phyloP scores from a whole-genome alignment of 805 yeast genomes.

The Vanderwaltozyma polyspora region DNA sequence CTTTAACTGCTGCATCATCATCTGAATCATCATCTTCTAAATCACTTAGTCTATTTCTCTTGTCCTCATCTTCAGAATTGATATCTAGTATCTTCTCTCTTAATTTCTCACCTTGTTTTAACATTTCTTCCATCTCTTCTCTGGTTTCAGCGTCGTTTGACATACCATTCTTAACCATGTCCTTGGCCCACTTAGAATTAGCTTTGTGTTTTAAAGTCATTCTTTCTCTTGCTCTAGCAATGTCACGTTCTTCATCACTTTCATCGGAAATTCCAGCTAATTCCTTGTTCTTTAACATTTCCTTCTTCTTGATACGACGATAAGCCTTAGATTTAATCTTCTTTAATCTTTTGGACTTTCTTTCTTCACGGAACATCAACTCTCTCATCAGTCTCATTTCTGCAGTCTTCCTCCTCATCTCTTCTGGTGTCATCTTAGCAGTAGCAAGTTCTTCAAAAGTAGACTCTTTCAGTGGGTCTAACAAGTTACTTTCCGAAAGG shows the following conservation, averaged over 20 bases:
- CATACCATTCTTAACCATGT: constrained; percentile 82
- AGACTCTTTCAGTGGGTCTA: constrained; percentile 66
- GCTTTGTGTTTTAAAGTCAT: constrained; percentile 87
- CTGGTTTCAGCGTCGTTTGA: constrained; percentile 76
- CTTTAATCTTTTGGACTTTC: constrained; percentile 80
- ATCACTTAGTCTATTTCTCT: constrained; percentile 38
- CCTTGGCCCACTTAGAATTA: constrained; percentile 80
- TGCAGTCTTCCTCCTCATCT: constrained; percentile 60
- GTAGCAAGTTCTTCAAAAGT: constrained; percentile 79
- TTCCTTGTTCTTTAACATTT: constrained; percentile 55
- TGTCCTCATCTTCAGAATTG: constrained; percentile 36
- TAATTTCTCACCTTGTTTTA: constrained; percentile 72
- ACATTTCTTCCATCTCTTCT: constrained; percentile 89
- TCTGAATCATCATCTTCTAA: constrained; percentile 37
- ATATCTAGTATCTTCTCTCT: constrained; percentile 64
- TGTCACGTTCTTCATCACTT: constrained; percentile 53
- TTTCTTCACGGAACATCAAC: constrained; percentile 90
- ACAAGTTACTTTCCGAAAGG: constrained; percentile 52
- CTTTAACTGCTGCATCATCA: constrained; percentile 26
- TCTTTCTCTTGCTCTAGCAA: constrained; percentile 78
- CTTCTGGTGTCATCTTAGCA: constrained; percentile 72
- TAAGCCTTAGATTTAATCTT: constrained; percentile 90
- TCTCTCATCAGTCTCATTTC: constrained; percentile 90
- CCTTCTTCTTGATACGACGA: constrained; percentile 78
- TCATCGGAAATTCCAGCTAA: constrained; percentile 41